A percentile compares a stretch with the other conserved stretches of the same genome.
These are phyloP conservation scores for Penicillium mononematosum DNA, from an alignment of 495 filamentous ascomycete species.

Conservation along the genomic window DNA sequence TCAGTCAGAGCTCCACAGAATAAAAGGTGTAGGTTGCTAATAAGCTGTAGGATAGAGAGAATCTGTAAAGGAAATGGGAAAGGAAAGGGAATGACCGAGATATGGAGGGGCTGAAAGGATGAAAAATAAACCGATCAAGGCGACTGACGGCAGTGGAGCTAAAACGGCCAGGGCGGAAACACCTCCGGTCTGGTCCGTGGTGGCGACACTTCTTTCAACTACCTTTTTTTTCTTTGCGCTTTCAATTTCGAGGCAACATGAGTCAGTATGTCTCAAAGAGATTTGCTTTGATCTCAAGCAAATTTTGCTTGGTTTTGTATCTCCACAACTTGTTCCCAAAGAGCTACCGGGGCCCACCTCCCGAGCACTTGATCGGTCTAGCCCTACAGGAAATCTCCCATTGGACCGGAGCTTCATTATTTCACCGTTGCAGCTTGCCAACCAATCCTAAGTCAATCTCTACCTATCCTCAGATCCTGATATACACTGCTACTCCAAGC, in stretches of 20 bases:
- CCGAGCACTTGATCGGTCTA: neutral
- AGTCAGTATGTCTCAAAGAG: neutral
- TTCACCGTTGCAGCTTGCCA: neutral
- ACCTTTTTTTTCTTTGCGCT: neutral
- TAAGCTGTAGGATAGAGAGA: neutral
- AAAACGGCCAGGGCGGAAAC: conserved; percentile 18
- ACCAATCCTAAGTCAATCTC: neutral
- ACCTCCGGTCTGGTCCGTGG: conserved; percentile 20
- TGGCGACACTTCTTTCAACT: conserved; percentile 16
- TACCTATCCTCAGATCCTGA: neutral
- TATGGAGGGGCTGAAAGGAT: conserved; percentile 5
- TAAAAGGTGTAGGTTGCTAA: conserved; percentile 3
- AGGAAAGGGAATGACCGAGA: conserved; percentile 1
- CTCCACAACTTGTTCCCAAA: neutral
- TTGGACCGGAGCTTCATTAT: neutral
- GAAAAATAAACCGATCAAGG: neutral
- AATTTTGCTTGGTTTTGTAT: neutral
- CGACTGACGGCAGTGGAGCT: conserved; percentile 12
- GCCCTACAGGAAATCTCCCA: neutral
- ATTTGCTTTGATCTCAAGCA: neutral
- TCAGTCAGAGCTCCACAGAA: conserved; percentile 19
- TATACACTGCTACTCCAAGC: neutral
- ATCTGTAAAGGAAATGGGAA: neutral
- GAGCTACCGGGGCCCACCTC: neutral
- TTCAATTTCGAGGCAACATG: neutral